A percentile compares a stretch with the other conserved stretches of the same genome.
These are phyloP conservation scores for Podospora pseudocomata DNA, from an alignment of 495 filamentous ascomycete genomes.

Conservation along the genomic window DNA sequence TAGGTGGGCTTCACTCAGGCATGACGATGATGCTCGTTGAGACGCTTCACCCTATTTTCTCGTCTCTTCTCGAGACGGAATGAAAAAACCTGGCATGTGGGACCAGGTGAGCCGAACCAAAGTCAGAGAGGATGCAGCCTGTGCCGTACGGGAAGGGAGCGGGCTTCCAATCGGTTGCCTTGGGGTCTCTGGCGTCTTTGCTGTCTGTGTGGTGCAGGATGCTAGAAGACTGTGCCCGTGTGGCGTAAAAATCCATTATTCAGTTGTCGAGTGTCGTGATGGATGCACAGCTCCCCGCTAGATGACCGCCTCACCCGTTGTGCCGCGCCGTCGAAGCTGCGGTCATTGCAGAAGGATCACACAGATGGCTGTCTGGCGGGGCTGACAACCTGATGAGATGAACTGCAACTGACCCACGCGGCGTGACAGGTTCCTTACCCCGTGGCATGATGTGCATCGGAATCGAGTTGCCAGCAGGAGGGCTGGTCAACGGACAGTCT, in stretches of 20 bases:
- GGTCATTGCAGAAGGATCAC: conserved; percentile 3
- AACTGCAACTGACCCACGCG: conserved; percentile 14
- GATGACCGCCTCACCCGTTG: conserved; percentile 8
- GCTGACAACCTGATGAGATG: background rate
- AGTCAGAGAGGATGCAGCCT: background rate
- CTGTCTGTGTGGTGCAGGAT: background rate
- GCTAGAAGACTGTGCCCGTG: background rate
- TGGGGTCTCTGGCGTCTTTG: background rate
- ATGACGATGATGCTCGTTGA: background rate
- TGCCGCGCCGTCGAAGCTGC: background rate
- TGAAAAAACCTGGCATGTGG: background rate
- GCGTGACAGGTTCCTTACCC: conserved; percentile 18
- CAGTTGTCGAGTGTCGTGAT: background rate
- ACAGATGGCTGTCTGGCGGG: background rate
- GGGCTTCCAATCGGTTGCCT: background rate
- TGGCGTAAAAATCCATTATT: background rate
- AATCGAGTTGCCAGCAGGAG: conserved; percentile 1
- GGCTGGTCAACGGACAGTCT: background rate
- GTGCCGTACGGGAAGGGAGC: background rate
- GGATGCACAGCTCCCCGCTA: background rate
- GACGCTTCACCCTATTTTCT: background rate
- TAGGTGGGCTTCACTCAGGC: background rate
- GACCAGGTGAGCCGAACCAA: background rate
- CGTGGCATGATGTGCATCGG: conserved; percentile 32
- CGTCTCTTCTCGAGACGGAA: background rate